phyloP scores from a whole-genome alignment of 257 asterid genomes.

The Anisodus acutangulus region DNA sequence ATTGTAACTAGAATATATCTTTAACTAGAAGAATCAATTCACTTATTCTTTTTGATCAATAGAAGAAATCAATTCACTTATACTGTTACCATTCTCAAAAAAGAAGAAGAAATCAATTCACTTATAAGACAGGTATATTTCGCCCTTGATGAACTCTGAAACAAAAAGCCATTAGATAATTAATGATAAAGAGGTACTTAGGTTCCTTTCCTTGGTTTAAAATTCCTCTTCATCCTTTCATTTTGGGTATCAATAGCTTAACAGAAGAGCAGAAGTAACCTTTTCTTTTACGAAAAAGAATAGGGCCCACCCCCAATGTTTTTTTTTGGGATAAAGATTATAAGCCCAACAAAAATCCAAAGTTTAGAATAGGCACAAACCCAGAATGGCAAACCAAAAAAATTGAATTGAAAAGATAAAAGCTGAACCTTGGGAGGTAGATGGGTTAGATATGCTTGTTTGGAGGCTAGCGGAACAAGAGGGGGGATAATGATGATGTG shows the following conservation, averaged over 20 bases:
- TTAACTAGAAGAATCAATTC: constrained; percentile 16
- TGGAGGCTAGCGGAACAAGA: too few relatives aligned
- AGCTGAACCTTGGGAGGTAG: too few relatives aligned
- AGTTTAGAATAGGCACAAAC: background rate
- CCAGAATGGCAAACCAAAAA: too few relatives aligned
- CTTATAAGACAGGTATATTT: background rate
- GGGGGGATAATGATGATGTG: too few relatives aligned
- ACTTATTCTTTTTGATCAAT: background rate
- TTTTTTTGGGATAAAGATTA: background rate
- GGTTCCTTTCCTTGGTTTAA: background rate
- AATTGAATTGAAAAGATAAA: background rate
- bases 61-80: background rate
- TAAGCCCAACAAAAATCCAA: constrained; percentile 1
- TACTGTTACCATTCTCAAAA: too few relatives aligned
- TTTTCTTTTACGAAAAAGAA: background rate
- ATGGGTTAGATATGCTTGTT: too few relatives aligned
- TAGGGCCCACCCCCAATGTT: background rate
- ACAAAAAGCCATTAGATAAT: background rate
- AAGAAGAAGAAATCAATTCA: background rate
- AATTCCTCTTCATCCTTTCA: constrained; percentile 2
- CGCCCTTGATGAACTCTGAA: background rate
- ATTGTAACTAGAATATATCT: background rate
- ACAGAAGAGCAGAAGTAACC: background rate
- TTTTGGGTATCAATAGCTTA: background rate
- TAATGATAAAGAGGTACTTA: background rate